Evolutionary conservation across 257 asterid species (phyloP), one percentile per base, ranked within the genome.

Genomic region (Solanum bulbocastanum): DNA sequence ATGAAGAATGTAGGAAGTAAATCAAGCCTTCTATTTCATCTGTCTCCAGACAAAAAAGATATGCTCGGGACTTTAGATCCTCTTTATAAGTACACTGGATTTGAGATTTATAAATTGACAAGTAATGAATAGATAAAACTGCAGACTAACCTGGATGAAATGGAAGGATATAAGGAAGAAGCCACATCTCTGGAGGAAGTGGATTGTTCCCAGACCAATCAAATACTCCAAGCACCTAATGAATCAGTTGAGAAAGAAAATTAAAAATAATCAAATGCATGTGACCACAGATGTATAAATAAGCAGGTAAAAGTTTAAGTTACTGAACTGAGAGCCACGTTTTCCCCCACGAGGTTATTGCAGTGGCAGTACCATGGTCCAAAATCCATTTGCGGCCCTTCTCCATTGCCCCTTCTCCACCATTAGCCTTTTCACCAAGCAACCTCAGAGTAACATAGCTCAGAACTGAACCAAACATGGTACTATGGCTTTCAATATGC

Each of bases 201-300:
- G 99, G 99, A 93, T 97, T 97, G 91, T 96, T 97, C 88, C 99
- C 99, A 88, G 98, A 94, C 99, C 99, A 97, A 88, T 96, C 99
- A 91, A 92, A 97, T 86, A 87, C 95, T 87, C 99, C 99, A 88
- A 97, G 98, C 72, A 97, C 99, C 99, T 78, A 25, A 11, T 71
- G 78, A 71, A 33, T 32, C 12, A 32, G 6, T 71, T 33, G 42
- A 71, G 42, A 68, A 13, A 68, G 75, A 68, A 68, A 68, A 68
- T 27, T 5, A 68, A 27, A 25, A 65, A 27, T 30, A 27, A 68
- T 27, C 22, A 68, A 65, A 66, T 66, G 35, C 74, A 68, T 30
- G 75, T 68, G 75, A 68, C 75, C 22, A 15, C 60, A 49, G 0
- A 49, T 49, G 58, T 15, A 49, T 46, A 46, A 46, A 46, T 46